A percentile compares a stretch with the other conserved stretches of the same genome.
phyloP scores from a whole-genome alignment of 1,284 basidiomycete genomes.

The Ustilago bromivora region DNA sequence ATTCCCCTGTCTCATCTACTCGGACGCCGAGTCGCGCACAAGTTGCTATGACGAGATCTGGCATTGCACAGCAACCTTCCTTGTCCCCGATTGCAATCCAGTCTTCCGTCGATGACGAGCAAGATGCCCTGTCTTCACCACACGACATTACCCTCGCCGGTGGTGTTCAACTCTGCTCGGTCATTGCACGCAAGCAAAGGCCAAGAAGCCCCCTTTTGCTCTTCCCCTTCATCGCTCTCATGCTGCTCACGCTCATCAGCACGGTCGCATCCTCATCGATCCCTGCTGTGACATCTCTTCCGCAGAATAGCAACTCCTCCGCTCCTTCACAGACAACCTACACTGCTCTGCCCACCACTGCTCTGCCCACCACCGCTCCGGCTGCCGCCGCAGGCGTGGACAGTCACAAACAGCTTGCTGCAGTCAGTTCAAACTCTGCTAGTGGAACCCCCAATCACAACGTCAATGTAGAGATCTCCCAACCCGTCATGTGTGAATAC shows the following conservation, averaged over 20 bases:
- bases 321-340: background rate
- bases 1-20: background rate
- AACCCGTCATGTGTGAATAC: slow-evolving; percentile 48
- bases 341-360: background rate
- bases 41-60: background rate
- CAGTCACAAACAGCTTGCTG: slow-evolving; percentile 22
- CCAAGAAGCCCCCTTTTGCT: background rate
- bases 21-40: slow-evolving; percentile 1
- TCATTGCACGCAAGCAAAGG: background rate
- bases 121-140: background rate
- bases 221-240: slow-evolving; percentile 4
- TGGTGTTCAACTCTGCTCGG: background rate
- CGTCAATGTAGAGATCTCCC: slow-evolving; percentile 41
- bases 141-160: background rate
- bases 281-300: slow-evolving; percentile 13
- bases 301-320: background rate
- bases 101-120: background rate
- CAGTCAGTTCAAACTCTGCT: slow-evolving; percentile 7
- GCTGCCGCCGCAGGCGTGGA: background rate
- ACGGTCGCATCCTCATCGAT: slow-evolving; percentile 1
- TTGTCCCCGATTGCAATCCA: background rate
- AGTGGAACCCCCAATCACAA: slow-evolving; percentile 13
- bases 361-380: slow-evolving; percentile 9
- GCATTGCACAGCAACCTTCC: background rate
- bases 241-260: slow-evolving; percentile 12